Conservation (phyloP, 768 basidiomycete genomes). For the Amanita thiersii region DNA sequence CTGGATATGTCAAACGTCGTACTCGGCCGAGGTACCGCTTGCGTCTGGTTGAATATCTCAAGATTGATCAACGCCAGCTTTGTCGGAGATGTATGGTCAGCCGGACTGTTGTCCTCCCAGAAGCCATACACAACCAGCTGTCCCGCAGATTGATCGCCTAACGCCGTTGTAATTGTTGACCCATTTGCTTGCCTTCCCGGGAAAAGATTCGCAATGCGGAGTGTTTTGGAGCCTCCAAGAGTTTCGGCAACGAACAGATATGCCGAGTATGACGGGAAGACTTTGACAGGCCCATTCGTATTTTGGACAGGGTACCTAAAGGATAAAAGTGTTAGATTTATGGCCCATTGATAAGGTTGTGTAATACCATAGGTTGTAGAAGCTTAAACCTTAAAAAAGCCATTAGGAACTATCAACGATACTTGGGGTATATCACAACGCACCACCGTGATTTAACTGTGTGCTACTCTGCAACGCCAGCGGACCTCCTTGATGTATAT, state of each 20-base stretch:
- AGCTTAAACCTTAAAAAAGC: constrained; percentile 23
- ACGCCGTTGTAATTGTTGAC: constrained; percentile 41
- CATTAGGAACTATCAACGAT: neutral
- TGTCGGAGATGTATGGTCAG: constrained; percentile 24
- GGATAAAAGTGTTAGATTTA: no score
- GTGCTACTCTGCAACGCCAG: constrained; percentile 41
- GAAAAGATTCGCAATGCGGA: constrained; percentile 40
- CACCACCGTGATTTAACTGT: constrained; percentile 42
- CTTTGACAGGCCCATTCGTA: constrained; percentile 37
- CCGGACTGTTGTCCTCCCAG: constrained; percentile 28
- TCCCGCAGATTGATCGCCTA: constrained; percentile 38
- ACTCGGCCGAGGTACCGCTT: constrained; percentile 28
- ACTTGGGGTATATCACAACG: constrained; percentile 2
- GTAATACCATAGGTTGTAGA: constrained; percentile 40
- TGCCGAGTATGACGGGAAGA: constrained; percentile 46
- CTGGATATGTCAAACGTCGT: constrained; percentile 39
- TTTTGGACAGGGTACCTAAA: constrained; percentile 46
- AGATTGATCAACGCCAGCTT: constrained; percentile 44
- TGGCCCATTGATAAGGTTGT: no score
- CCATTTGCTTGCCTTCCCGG: constrained; percentile 45
- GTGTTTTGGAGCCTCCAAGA: constrained; percentile 32
- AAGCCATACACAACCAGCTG: constrained; percentile 45
- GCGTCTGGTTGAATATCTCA: constrained; percentile 43
- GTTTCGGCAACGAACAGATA: constrained; percentile 44
- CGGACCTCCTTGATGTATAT: constrained; percentile 48